Percentiles rank a stretch among this genome's conserved stretches.
Conservation (phyloP, 78 protist species). For the Chrysochromulina parva region DNA sequence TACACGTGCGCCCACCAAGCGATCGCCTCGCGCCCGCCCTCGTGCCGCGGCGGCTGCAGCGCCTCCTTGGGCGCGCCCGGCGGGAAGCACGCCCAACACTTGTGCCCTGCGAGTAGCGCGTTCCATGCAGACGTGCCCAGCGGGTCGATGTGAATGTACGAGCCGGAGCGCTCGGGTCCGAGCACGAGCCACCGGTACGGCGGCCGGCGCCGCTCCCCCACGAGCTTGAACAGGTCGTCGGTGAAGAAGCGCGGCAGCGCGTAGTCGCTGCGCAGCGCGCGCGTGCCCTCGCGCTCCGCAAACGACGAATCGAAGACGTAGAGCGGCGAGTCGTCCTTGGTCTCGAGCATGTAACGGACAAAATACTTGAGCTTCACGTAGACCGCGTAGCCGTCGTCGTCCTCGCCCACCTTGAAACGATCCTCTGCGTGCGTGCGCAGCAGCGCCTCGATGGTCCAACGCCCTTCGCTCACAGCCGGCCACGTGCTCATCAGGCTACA, state of each 20-base stretch:
- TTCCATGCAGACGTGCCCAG: conserved; percentile 28
- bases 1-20: not conserved
- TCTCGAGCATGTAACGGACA: not conserved
- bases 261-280: not conserved
- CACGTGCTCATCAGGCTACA: not conserved
- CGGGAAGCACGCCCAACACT: conserved; percentile 12
- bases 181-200: conserved; percentile 3
- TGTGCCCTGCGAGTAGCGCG: not conserved
- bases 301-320: conserved; percentile 17
- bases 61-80: conserved; percentile 6
- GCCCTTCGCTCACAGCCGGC: not conserved
- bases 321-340: conserved; percentile 8
- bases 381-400: conserved; percentile 13
- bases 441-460: not conserved
- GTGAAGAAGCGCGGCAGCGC: not conserved
- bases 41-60: not conserved
- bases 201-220: conserved; percentile 1
- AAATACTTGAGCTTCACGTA: not conserved
- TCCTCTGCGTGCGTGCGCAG: not conserved
- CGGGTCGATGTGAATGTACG: conserved; percentile 33
- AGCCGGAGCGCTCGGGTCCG: conserved; percentile 28
- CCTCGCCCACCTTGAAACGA: not conserved
- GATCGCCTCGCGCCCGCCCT: not conserved
- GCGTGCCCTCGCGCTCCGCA: not conserved
- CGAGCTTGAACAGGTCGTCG: not conserved